These are phyloP conservation scores for Nakaseomyces uthaithaninus DNA, from an alignment of 1,139 yeast species.

Conservation along the genomic window DNA sequence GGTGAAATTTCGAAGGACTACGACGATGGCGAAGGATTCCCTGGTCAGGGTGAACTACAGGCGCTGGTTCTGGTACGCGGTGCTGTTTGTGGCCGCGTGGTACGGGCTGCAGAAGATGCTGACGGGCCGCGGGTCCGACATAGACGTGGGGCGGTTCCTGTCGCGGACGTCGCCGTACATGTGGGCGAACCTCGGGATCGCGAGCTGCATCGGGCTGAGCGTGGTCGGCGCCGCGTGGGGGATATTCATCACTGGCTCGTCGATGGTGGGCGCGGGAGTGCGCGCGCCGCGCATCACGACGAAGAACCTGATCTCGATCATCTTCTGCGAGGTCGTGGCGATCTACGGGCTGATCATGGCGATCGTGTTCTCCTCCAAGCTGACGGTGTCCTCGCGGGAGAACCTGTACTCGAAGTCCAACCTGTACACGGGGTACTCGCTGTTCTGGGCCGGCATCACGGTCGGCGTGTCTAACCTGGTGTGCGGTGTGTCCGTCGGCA, in stretches of 20 bases:
- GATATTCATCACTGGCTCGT: conserved; percentile 89
- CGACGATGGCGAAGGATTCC: no score
- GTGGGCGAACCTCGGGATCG: conserved; percentile 94
- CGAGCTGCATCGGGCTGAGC: conserved; percentile 86
- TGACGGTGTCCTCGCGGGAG: conserved; percentile 60
- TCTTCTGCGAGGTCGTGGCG: conserved; percentile 99
- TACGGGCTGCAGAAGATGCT: conserved; percentile 58
- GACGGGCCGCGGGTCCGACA: conserved; percentile 85
- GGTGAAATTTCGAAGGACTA: no score
- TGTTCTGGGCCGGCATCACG: conserved; percentile 98
- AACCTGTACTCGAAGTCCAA: conserved; percentile 70
- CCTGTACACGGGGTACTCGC: conserved; percentile 84
- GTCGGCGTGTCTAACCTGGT: conserved; percentile 90
- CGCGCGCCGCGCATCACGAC: conserved; percentile 96
- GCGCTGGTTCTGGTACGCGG: conserved; percentile 16
- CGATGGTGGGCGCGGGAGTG: conserved; percentile 96
- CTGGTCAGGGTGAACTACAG: conserved; percentile 14
- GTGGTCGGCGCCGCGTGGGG: conserved; percentile 99
- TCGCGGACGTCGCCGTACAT: conserved; percentile 85
- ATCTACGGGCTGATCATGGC: conserved; percentile 97
- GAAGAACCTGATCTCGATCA: conserved; percentile 89
- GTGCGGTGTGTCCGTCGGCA: conserved; percentile 96
- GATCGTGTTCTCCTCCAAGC: conserved; percentile 88
- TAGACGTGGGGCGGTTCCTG: conserved; percentile 83
- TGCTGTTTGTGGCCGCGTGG: conserved; percentile 19